phyloP scores from a whole-genome alignment of 139 green algal species.

The Deuterostichococcus epilithicus region DNA sequence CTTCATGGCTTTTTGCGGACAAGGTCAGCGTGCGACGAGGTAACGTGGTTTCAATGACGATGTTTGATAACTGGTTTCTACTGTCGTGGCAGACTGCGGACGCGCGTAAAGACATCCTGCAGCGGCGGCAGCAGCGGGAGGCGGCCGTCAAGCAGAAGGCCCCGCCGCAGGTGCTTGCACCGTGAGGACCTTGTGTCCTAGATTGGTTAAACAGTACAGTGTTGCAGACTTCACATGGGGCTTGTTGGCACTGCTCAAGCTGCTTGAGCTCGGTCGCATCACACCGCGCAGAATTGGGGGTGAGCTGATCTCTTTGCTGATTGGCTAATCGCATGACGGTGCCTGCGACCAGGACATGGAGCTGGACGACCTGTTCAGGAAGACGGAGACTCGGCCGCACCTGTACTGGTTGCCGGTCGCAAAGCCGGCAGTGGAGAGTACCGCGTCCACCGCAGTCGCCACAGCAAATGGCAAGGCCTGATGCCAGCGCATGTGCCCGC shows the following conservation, averaged over 20 bases:
- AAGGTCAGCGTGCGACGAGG: too few relatives aligned
- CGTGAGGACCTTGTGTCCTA: not conserved
- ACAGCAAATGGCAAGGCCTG: not conserved
- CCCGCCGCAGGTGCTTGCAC: not conserved
- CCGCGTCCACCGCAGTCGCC: not conserved
- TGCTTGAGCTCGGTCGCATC: not conserved
- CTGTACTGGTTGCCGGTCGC: slow-evolving; percentile 84
- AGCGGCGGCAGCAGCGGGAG: not conserved
- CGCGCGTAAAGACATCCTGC: not conserved
- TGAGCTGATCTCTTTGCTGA: not conserved
- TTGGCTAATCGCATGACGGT: not conserved
- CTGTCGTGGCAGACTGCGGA: not conserved
- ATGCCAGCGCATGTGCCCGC: too few relatives aligned
- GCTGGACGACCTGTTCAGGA: slow-evolving; percentile 77
- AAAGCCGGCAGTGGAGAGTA: slow-evolving; percentile 45
- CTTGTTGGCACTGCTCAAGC: not conserved
- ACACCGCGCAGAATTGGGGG: too few relatives aligned
- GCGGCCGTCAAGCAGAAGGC: not conserved
- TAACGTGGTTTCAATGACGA: not conserved
- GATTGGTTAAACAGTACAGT: not conserved
- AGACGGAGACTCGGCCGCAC: slow-evolving; percentile 66
- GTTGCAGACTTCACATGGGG: not conserved
- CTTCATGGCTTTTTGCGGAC: too few relatives aligned
- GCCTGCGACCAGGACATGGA: not conserved
- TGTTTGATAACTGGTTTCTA: not conserved